A percentile compares a stretch with the other conserved stretches of the same genome.
Conservation (phyloP, 2,329 filamentous ascomycete species). For the Periglandula ipomoeae region DNA sequence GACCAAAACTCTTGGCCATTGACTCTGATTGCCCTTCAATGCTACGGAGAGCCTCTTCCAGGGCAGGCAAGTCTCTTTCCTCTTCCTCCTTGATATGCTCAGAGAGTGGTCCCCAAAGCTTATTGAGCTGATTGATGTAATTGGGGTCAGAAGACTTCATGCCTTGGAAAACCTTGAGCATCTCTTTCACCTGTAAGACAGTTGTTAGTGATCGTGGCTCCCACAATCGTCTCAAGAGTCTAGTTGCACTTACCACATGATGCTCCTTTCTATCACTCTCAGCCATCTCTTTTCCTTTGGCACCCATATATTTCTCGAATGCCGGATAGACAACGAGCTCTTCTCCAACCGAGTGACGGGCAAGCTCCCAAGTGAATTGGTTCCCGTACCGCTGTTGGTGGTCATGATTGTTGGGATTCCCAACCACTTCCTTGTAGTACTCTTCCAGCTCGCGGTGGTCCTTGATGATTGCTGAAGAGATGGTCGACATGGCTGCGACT, state of each 20-base stretch:
- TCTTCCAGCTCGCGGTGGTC: slow-evolving; percentile 23
- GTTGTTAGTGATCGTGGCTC: neutral
- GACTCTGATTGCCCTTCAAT: slow-evolving; percentile 22
- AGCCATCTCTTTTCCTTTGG: slow-evolving; percentile 32
- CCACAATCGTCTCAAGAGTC: too few species aligned
- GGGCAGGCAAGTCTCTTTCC: slow-evolving; percentile 34
- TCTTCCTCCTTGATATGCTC: slow-evolving; percentile 44
- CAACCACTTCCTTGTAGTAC: slow-evolving; percentile 33
- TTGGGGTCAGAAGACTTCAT: slow-evolving; percentile 28
- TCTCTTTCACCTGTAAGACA: slow-evolving; percentile 37
- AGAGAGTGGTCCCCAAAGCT: slow-evolving; percentile 32
- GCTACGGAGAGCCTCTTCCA: slow-evolving; percentile 33
- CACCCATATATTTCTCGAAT: slow-evolving; percentile 36
- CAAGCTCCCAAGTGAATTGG: slow-evolving; percentile 38
- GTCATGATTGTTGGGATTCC: slow-evolving; percentile 23
- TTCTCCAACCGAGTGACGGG: slow-evolving; percentile 36
- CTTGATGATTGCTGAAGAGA: slow-evolving; percentile 18
- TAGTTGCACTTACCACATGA: slow-evolving; percentile 25
- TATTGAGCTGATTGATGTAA: slow-evolving; percentile 33
- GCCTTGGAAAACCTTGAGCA: slow-evolving; percentile 39
- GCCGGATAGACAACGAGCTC: slow-evolving; percentile 45
- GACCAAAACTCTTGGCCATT: slow-evolving; percentile 34
- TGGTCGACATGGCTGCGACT: slow-evolving; percentile 15
- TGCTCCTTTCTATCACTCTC: slow-evolving; percentile 40
- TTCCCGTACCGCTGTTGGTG: slow-evolving; percentile 34